Evolutionary conservation across 169 alveolate species (phyloP).

Genomic region (Miamiensis avidus): DNA sequence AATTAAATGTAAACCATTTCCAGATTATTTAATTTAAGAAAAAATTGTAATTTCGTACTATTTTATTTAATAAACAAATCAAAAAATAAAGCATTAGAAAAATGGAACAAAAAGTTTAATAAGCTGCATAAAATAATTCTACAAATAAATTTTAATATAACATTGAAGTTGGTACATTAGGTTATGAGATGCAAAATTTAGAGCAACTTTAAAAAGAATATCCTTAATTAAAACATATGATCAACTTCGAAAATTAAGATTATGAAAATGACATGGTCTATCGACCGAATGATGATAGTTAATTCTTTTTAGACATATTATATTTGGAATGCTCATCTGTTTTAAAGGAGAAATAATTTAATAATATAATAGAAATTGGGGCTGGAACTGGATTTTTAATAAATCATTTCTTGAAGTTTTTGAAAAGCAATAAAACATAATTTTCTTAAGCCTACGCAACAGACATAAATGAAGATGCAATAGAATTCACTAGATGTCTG

Average conservation of each 20-base stretch:
- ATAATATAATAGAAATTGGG: conserved; percentile 15
- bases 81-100: too few relatives aligned
- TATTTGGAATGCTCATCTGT: not conserved
- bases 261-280: conserved; percentile 8
- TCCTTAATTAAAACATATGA: not conserved
- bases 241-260: not conserved
- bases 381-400: conserved; percentile 17
- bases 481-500: not conserved
- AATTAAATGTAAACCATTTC: too few relatives aligned
- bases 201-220: too few relatives aligned
- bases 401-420: conserved; percentile 14
- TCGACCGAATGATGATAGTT: conserved; percentile 28
- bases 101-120: too few relatives aligned
- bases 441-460: not conserved
- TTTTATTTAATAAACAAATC: too few relatives aligned
- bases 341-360: not conserved
- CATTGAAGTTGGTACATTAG: too few relatives aligned
- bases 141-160: too few relatives aligned
- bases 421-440: not conserved
- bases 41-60: too few relatives aligned
- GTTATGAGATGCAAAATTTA: not conserved
- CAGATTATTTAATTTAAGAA: too few relatives aligned
- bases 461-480: conserved; percentile 28
- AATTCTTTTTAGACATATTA: not conserved
- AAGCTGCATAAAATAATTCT: too few relatives aligned